A percentile compares a stretch with the other conserved stretches of the same genome.
These are phyloP conservation scores for Abelmoschus esculentus DNA, from an alignment of 345 rosid species.

Conservation along the genomic window DNA sequence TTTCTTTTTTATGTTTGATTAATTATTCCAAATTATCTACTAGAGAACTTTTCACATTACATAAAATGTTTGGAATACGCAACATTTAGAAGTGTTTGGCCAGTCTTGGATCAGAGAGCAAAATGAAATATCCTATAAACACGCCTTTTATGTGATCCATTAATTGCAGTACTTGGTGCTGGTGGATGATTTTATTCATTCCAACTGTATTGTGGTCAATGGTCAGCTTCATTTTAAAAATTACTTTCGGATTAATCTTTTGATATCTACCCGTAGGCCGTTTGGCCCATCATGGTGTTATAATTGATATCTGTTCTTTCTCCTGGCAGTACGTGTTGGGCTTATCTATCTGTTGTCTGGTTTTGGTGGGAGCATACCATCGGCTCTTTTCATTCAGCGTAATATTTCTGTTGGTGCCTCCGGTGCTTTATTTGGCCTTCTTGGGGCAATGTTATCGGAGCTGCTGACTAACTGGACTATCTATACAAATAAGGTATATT, in stretches of 20 bases:
- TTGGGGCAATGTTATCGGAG: conserved; percentile 93
- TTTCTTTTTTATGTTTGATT: neutral
- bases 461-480: conserved; percentile 95
- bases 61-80: neutral
- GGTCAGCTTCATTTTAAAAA: neutral
- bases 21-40: neutral
- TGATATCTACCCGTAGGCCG: neutral
- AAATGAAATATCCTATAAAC: neutral
- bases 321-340: conserved; percentile 62
- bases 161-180: neutral
- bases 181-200: neutral
- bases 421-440: conserved; percentile 97
- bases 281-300: neutral
- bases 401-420: conserved; percentile 97
- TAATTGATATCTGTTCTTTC: neutral
- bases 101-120: neutral
- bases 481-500: conserved; percentile 73
- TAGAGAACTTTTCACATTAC: neutral
- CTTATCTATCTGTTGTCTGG: conserved; percentile 70
- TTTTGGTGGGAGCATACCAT: conserved; percentile 73
- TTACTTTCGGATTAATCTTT: neutral
- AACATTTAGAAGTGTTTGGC: neutral
- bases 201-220: neutral
- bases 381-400: conserved; percentile 55
- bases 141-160: neutral